A percentile compares a stretch with the other conserved stretches of the same genome.
phyloP scores from a whole-genome alignment of 1,139 yeast species.

The Pneumocystis sp. region DNA sequence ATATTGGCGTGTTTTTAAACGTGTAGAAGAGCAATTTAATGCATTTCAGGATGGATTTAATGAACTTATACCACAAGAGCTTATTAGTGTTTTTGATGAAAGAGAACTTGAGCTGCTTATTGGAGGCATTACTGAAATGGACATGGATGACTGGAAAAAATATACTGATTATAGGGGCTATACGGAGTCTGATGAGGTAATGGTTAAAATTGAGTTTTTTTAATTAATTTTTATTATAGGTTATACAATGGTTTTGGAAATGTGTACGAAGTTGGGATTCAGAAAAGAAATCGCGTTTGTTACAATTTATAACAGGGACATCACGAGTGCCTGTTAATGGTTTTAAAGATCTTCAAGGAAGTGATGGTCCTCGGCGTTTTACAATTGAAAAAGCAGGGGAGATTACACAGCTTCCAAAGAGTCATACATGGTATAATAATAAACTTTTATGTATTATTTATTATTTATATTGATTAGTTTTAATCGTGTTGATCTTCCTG shows the following conservation, averaged over 20 bases:
- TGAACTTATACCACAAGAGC: conserved; percentile 91
- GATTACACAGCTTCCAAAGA: conserved; percentile 78
- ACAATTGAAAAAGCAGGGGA: conserved; percentile 98
- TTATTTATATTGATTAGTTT: conserved; percentile 65
- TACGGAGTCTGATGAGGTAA: conserved; percentile 84
- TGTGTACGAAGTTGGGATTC: conserved; percentile 85
- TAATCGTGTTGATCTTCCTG: conserved; percentile 84
- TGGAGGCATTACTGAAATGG: conserved; percentile 97
- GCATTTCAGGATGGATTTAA: conserved; percentile 95
- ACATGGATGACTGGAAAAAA: conserved; percentile 96
- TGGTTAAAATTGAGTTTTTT: conserved; percentile 54
- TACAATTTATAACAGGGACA: conserved; percentile 97
- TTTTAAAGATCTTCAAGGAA: conserved; percentile 93
- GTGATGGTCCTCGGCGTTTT: conserved; percentile 96
- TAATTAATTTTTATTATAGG: conserved; percentile 17
- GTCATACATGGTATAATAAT: not conserved
- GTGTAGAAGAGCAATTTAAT: conserved; percentile 90
- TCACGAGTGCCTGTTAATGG: conserved; percentile 98
- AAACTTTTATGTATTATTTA: not conserved
- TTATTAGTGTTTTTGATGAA: conserved; percentile 92
- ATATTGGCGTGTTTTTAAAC: conserved; percentile 87
- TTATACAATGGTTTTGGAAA: conserved; percentile 13
- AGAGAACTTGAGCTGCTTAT: conserved; percentile 88
- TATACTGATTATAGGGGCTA: conserved; percentile 97
- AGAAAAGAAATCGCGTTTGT: conserved; percentile 85